Evolutionary conservation across 441 rosid genomes (phyloP), one percentile per base, ranked within the genome.

Genomic region (Breynia disticha): DNA sequence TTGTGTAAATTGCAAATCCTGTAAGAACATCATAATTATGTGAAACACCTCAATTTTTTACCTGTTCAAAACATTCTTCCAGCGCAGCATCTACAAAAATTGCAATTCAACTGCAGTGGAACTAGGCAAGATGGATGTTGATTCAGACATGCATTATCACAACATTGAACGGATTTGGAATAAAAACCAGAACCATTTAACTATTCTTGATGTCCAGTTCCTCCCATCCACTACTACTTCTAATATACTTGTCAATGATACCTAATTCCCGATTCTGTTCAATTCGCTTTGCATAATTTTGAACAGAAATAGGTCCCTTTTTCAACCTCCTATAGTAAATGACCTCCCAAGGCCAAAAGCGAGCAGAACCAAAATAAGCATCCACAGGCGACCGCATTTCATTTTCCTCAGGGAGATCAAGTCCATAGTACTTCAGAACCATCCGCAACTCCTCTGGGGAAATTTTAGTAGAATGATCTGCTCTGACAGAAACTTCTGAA

Each of bases 261-360:
- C 67, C 64, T 35, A 67, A 72, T 71, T 75, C 74, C 54, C 56
- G 55, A 47, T 77, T 75, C 66, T 80, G 76, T 50, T 71, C 70
- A 58, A 75, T 56, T 48, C 79, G 67, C 59, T 64, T 71, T 15
- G 76, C 72, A 60, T 77, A 75, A 60, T 77, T 80, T 48, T 72
- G 72, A 46, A 47, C 38, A 43, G 80, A 72, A 48, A 73, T 69
- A 50, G 69, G 71, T 32, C 80, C 79, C 56, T 75, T 77, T 64
- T 77, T 77, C 72, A 71, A 71, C 60, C 80, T 75, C 63, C 80
- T 72, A 46, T 71, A 67, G 53, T 64, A 67, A 28, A 80, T 50
- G 32, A 72, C 60, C 59, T 75, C 77, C 79, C 82, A 80, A 15
- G 78, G 86, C 80, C 85, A 79, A 62, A 74, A 46, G 56, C 77